A percentile compares a stretch with the other conserved stretches of the same genome.
Evolutionary conservation across 768 basidiomycete species (phyloP).

Genomic region (Lactarius psammicola): DNA sequence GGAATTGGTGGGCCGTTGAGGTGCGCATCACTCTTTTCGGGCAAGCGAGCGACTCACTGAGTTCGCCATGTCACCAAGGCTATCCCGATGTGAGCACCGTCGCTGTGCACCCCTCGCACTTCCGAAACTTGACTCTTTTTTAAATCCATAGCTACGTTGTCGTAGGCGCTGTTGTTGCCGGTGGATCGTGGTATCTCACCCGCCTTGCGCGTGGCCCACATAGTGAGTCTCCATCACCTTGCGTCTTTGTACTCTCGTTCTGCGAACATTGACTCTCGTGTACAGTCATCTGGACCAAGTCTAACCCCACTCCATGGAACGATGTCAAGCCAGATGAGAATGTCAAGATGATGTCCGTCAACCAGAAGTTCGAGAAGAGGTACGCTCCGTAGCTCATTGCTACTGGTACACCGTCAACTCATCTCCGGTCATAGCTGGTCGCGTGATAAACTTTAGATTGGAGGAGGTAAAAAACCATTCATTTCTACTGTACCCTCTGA

Average conservation of each 20-base stretch:
- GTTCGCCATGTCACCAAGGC: conserved; percentile 18
- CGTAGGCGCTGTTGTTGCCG: conserved; percentile 45
- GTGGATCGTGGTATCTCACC: conserved; percentile 44
- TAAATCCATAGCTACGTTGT: conserved; percentile 45
- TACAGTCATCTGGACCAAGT: conserved; percentile 58
- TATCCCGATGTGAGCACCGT: conserved; percentile 27
- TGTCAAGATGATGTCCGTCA: conserved; percentile 66
- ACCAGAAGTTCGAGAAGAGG: conserved; percentile 77
- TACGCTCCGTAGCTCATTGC: conserved; percentile 35
- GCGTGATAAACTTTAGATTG: conserved; percentile 62
- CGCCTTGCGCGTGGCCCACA: conserved; percentile 46
- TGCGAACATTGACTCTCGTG: conserved; percentile 16
- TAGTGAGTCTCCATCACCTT: conserved; percentile 31
- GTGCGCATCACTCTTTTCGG: conserved; percentile 12
- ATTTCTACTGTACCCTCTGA: conserved; percentile 19
- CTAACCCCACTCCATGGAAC: conserved; percentile 90
- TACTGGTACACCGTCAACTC: conserved; percentile 22
- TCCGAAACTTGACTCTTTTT: neutral
- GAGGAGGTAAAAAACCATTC: neutral
- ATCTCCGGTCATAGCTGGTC: conserved; percentile 54
- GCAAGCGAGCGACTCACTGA: neutral
- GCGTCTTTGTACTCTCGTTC: neutral
- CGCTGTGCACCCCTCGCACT: neutral
- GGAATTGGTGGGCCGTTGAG: conserved; percentile 30
- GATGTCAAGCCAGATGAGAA: conserved; percentile 70